These are phyloP conservation scores for Pyrenophora graminea DNA, from an alignment of 2,329 filamentous ascomycete genomes.

Conservation along the genomic window DNA sequence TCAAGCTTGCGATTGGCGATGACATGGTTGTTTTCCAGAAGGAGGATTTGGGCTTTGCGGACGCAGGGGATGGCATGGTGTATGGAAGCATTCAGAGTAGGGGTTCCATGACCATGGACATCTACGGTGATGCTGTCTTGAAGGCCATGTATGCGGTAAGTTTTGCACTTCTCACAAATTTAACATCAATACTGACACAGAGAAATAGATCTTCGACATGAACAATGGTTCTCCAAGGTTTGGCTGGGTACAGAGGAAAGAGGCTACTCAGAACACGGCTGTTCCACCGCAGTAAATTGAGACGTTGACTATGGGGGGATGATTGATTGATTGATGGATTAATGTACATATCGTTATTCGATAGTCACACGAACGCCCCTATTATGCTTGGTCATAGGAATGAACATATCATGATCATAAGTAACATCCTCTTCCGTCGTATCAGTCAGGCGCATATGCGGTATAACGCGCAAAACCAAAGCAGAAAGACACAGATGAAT, in stretches of 20 bases:
- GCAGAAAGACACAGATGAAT: conserved; percentile 28
- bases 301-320: background rate
- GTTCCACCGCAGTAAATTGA: conserved; percentile 14
- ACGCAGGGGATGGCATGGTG: conserved; percentile 25
- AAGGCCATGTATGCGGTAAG: conserved; percentile 32
- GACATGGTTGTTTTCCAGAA: conserved; percentile 26
- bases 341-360: background rate
- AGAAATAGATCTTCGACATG: conserved; percentile 26
- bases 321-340: no score
- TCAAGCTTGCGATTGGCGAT: conserved; percentile 29
- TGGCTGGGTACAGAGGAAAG: conserved; percentile 29
- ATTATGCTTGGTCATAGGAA: conserved; percentile 31
- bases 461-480: conserved; percentile 27
- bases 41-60: conserved; percentile 32
- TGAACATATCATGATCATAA: conserved; percentile 35
- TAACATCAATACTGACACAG: background rate
- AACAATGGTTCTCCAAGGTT: conserved; percentile 25
- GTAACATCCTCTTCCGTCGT: conserved; percentile 27
- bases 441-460: conserved; percentile 28
- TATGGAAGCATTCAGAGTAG: conserved; percentile 31
- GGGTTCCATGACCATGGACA: conserved; percentile 28
- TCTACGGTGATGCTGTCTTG: conserved; percentile 27
- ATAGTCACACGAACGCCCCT: conserved; percentile 29
- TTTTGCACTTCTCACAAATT: background rate
- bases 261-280: conserved; percentile 21